Evolutionary conservation across 2,329 filamentous ascomycete species (phyloP), one percentile per base, ranked within the genome.

Genomic region (Xylariales sp.): DNA sequence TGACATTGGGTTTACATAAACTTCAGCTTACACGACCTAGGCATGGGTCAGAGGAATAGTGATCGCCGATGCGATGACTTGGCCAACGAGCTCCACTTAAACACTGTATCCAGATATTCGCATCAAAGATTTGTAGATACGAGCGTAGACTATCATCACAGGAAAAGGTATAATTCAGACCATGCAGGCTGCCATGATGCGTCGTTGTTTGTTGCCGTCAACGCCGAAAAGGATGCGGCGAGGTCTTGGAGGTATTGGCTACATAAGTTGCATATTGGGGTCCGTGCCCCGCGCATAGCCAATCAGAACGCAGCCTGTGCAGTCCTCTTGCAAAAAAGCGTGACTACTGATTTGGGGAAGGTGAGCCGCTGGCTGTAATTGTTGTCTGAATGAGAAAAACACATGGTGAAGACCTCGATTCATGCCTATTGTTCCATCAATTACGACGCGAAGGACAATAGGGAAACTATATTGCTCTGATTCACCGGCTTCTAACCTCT

Each of bases 311-410:
- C 7, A 19, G 9, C 27, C 18, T 9, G 25, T 21, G 19, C 25
- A 28, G 15, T 40, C 16, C 22, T 31, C 38, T 24, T 32, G 38
- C 38, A 20, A 40, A 40, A 40, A 40, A 40, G 38, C 38, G 38
- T 40, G 38, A 40, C 38, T 40, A 40, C 37, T 39, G 37, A 44
- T 38, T 44, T 43, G 38, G 38, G 31, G 39, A 42, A 38, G 42
- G 34, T 38, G 38, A 42, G 42, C 38, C 16, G 42, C 40, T 44
- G 33, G 46, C 43, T 48, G 46, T 54, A 51, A 52, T 53, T 51
- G 48, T 47, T 51, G 46, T 34, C 51, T 51, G 50, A 47, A 39
- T 43, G 43, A 53, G 55, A 58, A 59, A 58, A 58, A 55, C 54
- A 56, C 47, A 58, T 51, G 49, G 53, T 38, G 50, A 55, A 52